Evolutionary conservation across 2,329 filamentous ascomycete genomes (phyloP).

Genomic region (Cladosporium sp.): DNA sequence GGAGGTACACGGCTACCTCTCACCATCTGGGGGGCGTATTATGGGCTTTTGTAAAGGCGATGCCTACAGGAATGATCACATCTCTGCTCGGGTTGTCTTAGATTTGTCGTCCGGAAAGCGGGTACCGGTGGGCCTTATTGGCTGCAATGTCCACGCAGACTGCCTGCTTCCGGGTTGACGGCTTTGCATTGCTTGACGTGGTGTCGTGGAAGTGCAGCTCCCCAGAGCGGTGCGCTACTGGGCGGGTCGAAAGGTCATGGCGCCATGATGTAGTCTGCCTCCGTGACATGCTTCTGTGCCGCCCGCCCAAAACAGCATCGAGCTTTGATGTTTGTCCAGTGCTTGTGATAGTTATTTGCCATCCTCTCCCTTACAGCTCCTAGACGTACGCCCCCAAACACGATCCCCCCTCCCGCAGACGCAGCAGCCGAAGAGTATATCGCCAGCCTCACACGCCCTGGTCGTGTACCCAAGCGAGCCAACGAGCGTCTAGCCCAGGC

Average conservation of each 20-base stretch:
- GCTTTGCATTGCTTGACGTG: too few relatives aligned
- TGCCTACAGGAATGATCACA: not conserved
- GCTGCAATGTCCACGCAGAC: not conserved
- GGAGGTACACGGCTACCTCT: not conserved
- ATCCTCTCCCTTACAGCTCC: not conserved
- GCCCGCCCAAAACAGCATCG: not conserved
- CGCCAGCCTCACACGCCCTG: not conserved
- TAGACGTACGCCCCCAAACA: not conserved
- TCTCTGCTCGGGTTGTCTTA: not conserved
- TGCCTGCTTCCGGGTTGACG: not conserved
- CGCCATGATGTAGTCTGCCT: constrained; percentile 2
- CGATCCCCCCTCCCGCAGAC: not conserved
- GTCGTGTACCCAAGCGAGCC: not conserved
- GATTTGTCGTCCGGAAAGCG: not conserved
- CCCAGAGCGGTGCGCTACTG: constrained; percentile 2
- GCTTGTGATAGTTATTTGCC: not conserved
- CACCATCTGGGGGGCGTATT: not conserved
- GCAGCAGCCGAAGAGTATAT: not conserved
- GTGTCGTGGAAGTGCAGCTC: not conserved
- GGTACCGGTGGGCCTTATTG: not conserved
- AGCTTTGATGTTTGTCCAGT: not conserved
- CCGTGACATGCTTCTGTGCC: not conserved
- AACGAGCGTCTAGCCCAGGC: not conserved
- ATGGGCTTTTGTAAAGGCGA: not conserved
- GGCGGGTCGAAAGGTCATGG: constrained; percentile 1